Evolutionary conservation across 495 filamentous ascomycete species (phyloP), one percentile per base, ranked within the genome.

Genomic region (Echria macrotheca): DNA sequence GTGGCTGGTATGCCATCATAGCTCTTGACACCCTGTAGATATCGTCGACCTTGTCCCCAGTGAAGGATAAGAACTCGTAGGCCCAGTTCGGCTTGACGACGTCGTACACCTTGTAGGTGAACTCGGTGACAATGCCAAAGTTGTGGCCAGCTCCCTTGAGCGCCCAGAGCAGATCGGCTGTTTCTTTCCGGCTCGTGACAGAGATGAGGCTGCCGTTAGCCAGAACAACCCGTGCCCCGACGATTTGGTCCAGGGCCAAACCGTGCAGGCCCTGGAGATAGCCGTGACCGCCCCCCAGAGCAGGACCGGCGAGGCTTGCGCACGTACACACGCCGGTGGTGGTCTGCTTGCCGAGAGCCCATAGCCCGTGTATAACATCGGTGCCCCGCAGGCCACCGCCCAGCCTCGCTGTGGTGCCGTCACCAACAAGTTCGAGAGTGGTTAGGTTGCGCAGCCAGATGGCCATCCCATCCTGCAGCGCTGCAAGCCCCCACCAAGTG

Each of bases 211-310:
- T 54, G 2, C 81, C 83, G 49, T 79, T 62, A 1, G 76, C 79
- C 10, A 81, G 60, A 0, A 86, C 77, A 8, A 84, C 60, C 19
- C 72, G 66, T 47, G 69, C 59, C 0, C 70, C 73, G 11, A 80
- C 41, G 12, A 83, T 68, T 33, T 79, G 70, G 39, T 86, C 82
- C 4, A 70, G 60, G 7, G 79, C 47, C n/a, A 84, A 63, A 1
- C 83, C 81, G 54, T 80, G 66, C 29, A 65, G 66, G 10, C 81
- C 81, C 59, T 81, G 73, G 5, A 79, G 66, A 47, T 64, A 70
- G 11, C 82, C 80, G 47, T 82, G 75, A 12, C 81, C 83, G 37
- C 80, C 81, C 7, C 83, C 82, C 12, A 85, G 71, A 0, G 60
- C 72, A 3, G 76, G 73, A 0, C 75, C 78, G 0, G 78, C 43